Evolutionary conservation across 1,284 basidiomycete genomes (phyloP).

Genomic region (Fomitopsis schrenkii): DNA sequence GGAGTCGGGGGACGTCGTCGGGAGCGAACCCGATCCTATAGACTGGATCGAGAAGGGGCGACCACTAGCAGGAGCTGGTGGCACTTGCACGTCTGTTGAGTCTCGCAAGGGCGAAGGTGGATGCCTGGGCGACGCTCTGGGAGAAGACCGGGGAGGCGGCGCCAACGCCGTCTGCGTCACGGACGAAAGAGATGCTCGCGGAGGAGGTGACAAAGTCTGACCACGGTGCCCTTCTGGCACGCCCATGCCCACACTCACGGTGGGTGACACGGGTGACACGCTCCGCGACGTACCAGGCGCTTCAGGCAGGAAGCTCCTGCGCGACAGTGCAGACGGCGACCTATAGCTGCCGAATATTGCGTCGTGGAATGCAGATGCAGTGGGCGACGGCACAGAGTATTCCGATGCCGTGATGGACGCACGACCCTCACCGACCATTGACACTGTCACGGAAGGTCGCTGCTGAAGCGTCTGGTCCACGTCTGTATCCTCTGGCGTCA

Average conservation of each 20-base stretch:
- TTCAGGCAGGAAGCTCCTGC: slow-evolving; percentile 24
- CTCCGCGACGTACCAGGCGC: slow-evolving; percentile 22
- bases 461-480: slow-evolving; percentile 30
- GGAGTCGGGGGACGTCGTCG: neutral
- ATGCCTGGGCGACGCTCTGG: slow-evolving; percentile 18
- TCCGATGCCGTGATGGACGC: slow-evolving; percentile 48
- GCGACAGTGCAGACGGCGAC: slow-evolving; percentile 30
- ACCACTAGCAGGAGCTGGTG: neutral
- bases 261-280: slow-evolving; percentile 9
- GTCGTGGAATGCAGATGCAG: slow-evolving; percentile 68
- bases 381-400: slow-evolving; percentile 57
- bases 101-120: neutral
- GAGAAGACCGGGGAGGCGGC: slow-evolving; percentile 54
- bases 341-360: slow-evolving; percentile 36
- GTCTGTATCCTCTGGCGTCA: slow-evolving; percentile 30
- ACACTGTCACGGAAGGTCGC: slow-evolving; percentile 28
- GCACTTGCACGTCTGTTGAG: neutral
- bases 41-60: neutral
- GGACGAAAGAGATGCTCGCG: slow-evolving; percentile 41
- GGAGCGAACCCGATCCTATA: neutral
- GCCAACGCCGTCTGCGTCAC: slow-evolving; percentile 35
- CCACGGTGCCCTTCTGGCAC: slow-evolving; percentile 28
- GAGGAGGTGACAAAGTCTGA: slow-evolving; percentile 48
- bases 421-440: slow-evolving; percentile 30
- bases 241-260: slow-evolving; percentile 5